Evolutionary conservation across 768 basidiomycete genomes (phyloP), one percentile per base, ranked within the genome.

Genomic region (Boletus eberwhitei): DNA sequence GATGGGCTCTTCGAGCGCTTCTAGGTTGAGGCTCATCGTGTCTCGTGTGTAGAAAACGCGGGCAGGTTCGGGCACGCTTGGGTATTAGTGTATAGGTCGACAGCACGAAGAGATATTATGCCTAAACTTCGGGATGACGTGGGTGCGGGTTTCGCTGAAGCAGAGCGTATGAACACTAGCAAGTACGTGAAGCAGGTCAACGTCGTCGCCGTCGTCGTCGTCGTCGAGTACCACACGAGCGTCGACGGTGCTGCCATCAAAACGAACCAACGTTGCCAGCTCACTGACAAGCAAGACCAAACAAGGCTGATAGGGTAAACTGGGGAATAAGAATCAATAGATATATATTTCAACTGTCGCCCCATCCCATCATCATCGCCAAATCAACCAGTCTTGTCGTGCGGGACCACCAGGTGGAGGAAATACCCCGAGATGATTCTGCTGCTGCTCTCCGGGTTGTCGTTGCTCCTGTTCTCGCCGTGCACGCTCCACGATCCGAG

Each of bases 401-500:
- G 78, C 84, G 50, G 84, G 83, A 61, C 87, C 84, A 16, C 78
- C 85, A 38, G 78, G 77, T 14, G 79, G 80, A 37, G 86, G 87
- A 63, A 87, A 86, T 42, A 81, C 55, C 0, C 84, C 84, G 19
- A 59, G 42, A 64, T 70, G 42, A 64, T 70, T 62, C 35, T 71
- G 75, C 43, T 39, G 66, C 38, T 52, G 70, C 31, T 54, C 60
- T 26, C 51, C 69, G 47, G 76, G 74, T 52, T 75, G 75, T 55
- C 65, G 75, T 38, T 71, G 74, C 56, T 76, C 74, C 64, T 86
- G 81, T 40, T 87, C 86, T 55, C 86, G 74, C 55, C 88, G 79
- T 71, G 86, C 81, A 52, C 86, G 74, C 62, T 88, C 86, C 34
- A 87, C 82, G 62, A 90, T 87, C 53, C 89, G 81, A 14, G 88